Conservation (phyloP, 139 green algal species). For the Tetratostichococcus sp. region DNA sequence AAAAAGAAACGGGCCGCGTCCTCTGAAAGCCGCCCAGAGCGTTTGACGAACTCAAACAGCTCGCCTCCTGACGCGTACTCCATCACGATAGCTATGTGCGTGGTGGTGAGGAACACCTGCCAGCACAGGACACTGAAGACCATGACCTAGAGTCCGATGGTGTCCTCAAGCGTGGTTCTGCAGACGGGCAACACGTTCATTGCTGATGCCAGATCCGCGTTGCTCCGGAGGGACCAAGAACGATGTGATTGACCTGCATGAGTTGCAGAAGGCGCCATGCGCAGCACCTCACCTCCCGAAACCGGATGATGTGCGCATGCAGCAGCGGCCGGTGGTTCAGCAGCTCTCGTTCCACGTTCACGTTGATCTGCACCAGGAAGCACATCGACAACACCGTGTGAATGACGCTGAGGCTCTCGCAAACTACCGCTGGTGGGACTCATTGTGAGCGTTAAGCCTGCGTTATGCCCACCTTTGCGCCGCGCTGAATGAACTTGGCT, state of each 20-base stretch:
- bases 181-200: too few relatives aligned
- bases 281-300: too few relatives aligned
- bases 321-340: slow-evolving; percentile 58
- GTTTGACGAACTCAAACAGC: slow-evolving; percentile 18
- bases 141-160: too few relatives aligned
- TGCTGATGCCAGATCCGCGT: too few relatives aligned
- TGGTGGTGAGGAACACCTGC: slow-evolving; percentile 9
- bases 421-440: too few relatives aligned
- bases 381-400: too few relatives aligned
- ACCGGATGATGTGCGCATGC: slow-evolving; percentile 64
- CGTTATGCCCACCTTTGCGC: slow-evolving; percentile 15
- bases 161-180: too few relatives aligned
- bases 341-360: slow-evolving; percentile 36
- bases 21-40: slow-evolving; percentile 23
- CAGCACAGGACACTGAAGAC: background rate
- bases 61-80: slow-evolving; percentile 20
- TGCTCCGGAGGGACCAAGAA: too few relatives aligned
- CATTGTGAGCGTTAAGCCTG: too few relatives aligned
- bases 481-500: slow-evolving; percentile 39
- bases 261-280: too few relatives aligned
- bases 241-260: too few relatives aligned
- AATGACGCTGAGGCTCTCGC: too few relatives aligned
- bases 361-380: background rate
- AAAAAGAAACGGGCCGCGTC: slow-evolving; percentile 61
- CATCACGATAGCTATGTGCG: slow-evolving; percentile 21